Percentiles rank a stretch among this genome's conserved stretches.
phyloP scores from a whole-genome alignment of 106 monocot genomes.

The Chionographis japonica region DNA sequence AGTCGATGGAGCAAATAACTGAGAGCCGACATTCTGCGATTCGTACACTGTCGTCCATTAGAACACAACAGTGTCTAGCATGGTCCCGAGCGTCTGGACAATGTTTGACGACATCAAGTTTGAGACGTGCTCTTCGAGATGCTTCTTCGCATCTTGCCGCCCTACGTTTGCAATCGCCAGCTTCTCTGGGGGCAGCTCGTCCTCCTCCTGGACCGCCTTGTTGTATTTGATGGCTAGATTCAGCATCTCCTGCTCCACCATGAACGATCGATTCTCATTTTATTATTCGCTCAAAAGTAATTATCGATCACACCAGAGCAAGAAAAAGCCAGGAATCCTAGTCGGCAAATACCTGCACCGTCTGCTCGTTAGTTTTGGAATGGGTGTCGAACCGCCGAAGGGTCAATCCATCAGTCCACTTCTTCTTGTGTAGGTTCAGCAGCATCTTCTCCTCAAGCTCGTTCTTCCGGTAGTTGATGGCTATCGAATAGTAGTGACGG shows the following conservation, averaged over 20 bases:
- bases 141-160: constrained; percentile 42
- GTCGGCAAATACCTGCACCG: constrained; percentile 38
- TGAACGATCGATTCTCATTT: no score
- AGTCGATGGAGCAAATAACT: no score
- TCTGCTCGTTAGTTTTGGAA: constrained; percentile 65
- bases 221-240: constrained; percentile 35
- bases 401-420: constrained; percentile 71
- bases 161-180: constrained; percentile 38
- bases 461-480: constrained; percentile 64
- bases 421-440: constrained; percentile 66
- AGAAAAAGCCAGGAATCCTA: no score
- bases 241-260: constrained; percentile 31
- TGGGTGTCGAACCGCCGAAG: constrained; percentile 44
- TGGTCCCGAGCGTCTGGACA: constrained; percentile 35
- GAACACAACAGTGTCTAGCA: constrained; percentile 37
- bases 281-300: not conserved
- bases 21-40: no score
- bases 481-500: constrained; percentile 64
- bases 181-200: constrained; percentile 39
- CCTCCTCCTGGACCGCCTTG: constrained; percentile 39
- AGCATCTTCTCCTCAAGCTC: constrained; percentile 75
- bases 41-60: not conserved
- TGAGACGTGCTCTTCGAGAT: constrained; percentile 42
- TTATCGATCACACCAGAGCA: no score
- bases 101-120: constrained; percentile 44